phyloP scores from a whole-genome alignment of 1,284 basidiomycete genomes.

The Ustilago sp. region DNA sequence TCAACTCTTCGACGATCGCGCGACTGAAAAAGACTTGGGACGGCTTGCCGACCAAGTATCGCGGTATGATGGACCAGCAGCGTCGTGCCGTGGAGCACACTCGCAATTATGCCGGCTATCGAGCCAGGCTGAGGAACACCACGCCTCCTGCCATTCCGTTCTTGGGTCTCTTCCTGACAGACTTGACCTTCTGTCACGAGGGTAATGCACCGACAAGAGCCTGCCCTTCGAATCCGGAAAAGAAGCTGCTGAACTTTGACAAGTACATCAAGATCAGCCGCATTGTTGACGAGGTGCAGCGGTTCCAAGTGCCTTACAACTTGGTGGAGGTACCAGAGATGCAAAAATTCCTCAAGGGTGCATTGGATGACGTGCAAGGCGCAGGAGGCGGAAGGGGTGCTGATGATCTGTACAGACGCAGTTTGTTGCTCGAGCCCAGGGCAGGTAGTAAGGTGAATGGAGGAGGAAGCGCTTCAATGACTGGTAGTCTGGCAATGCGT shows the following conservation, averaged over 20 bases:
- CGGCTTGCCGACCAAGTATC: slow-evolving; percentile 87
- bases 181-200: slow-evolving; percentile 94
- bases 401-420: slow-evolving; percentile 66
- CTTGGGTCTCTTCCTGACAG: slow-evolving; percentile 84
- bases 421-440: slow-evolving; percentile 66
- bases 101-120: slow-evolving; percentile 92
- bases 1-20: slow-evolving; percentile 70
- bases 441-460: slow-evolving; percentile 23
- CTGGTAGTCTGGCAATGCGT: slow-evolving; percentile 46
- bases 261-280: slow-evolving; percentile 70
- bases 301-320: slow-evolving; percentile 88
- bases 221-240: slow-evolving; percentile 76
- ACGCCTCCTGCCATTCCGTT: slow-evolving; percentile 65
- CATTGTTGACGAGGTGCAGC: slow-evolving; percentile 81
- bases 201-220: slow-evolving; percentile 88
- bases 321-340: slow-evolving; percentile 85
- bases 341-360: slow-evolving; percentile 76
- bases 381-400: slow-evolving; percentile 53
- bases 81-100: slow-evolving; percentile 87
- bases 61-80: slow-evolving; percentile 81
- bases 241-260: slow-evolving; percentile 93
- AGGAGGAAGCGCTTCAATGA: slow-evolving; percentile 20
- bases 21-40: slow-evolving; percentile 72
- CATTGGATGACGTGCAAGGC: slow-evolving; percentile 51
- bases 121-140: slow-evolving; percentile 75